Conservation (phyloP, 164 flowering plant species). For the Umbellularia californica region DNA sequence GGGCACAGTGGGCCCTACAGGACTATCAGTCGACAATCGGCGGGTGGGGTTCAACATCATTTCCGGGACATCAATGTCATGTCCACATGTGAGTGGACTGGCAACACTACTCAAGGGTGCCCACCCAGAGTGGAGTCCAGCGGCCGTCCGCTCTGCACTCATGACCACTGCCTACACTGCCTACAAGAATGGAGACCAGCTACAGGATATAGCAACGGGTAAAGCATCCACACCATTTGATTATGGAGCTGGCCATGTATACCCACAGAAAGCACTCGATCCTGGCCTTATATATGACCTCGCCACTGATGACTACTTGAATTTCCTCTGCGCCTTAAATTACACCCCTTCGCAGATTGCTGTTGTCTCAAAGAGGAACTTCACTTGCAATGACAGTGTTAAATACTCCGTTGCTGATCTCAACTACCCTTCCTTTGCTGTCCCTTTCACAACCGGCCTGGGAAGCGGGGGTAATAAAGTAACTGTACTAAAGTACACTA, state of each 20-base stretch:
- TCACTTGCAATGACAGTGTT: constrained; percentile 39
- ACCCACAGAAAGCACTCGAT: constrained; percentile 65
- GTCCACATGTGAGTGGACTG: constrained; percentile 79
- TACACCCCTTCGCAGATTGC: constrained; percentile 46
- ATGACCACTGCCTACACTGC: constrained; percentile 77
- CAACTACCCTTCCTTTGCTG: constrained; percentile 82
- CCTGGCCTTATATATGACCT: constrained; percentile 88
- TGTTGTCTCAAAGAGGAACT: constrained; percentile 27
- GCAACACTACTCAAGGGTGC: constrained; percentile 67
- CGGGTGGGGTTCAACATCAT: constrained; percentile 62
- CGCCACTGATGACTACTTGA: constrained; percentile 51
- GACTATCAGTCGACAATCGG: constrained; percentile 41
- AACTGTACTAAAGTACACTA: constrained; percentile 36
- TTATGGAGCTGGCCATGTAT: constrained; percentile 79
- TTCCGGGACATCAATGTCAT: constrained; percentile 94
- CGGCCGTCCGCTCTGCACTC: constrained; percentile 70
- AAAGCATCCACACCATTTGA: constrained; percentile 68
- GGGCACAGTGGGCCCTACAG: constrained; percentile 57
- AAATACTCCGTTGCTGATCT: constrained; percentile 45
- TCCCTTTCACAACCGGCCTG: constrained; percentile 37
- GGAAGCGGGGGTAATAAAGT: constrained; percentile 14
- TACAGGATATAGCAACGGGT: constrained; percentile 56
- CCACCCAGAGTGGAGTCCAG: constrained; percentile 85
- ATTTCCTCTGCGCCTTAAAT: constrained; percentile 68
- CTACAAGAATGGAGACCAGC: constrained; percentile 41